Base-by-base conservation (phyloP, 2,329 filamentous ascomycete genomes). In the Fusarium lateritium region DNA sequence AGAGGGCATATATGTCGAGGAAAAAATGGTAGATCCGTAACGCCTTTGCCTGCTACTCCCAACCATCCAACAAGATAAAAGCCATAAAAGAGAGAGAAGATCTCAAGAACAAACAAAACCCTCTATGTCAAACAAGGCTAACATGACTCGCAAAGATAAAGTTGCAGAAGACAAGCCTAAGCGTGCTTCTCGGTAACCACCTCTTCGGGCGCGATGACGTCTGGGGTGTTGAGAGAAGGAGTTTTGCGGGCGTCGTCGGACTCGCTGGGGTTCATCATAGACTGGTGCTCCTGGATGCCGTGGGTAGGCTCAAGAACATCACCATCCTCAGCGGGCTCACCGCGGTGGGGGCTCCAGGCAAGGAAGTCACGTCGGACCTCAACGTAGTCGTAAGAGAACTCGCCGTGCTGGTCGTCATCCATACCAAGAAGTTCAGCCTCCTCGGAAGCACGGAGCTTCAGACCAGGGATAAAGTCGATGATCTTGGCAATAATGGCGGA, bases 381-480 rank as follows among this genome's bases (percentile, higher is more conserved):
- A 70, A 96, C 93, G 79, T 95, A 96, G 79, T 96, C 93, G 84
- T 95, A 95, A 14, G 92, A 93, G 77, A 95, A 96, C 81, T 96
- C 93, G 80, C 93, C 93, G 73, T 95, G 92, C 82, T 96, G 93
- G 81, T 95, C 92, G 77, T 95, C 93, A 76, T 96, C 93, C 92
- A 95, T 94, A 72, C 93, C 93, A 58, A 95, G 88, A 14, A 95
- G 88, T 80, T 96, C 93, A 24, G 93, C 93, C 80, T 94, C 91
- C 76, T 94, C 92, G 26, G 88, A 91, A 10, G 92, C 92, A 60
- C 93, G 92, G 45, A 96, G 91, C 78, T 94, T 88, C 21, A 96
- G 87, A 46, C 92, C 92, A 26, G 93, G 93, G 22, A 94, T 85
- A 68, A 89, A 78, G 82, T 96, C 91, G 81, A 96, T 92, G 75